Conservation (phyloP, 805 yeast species). For the Yarrowia keelungensis region DNA sequence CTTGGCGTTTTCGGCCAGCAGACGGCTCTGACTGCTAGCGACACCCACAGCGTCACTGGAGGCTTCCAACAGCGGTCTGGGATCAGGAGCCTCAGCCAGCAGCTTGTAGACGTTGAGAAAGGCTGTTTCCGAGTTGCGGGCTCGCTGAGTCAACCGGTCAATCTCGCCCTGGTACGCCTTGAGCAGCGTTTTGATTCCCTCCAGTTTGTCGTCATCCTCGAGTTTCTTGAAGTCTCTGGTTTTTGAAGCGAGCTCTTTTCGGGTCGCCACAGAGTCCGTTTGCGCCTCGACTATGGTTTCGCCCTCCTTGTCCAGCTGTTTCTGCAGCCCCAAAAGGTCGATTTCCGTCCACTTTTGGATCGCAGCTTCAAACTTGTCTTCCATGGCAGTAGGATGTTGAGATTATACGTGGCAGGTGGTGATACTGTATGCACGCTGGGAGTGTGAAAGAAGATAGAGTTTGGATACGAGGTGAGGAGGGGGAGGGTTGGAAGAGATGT, state of each 20-base stretch:
- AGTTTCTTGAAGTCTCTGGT: constrained; percentile 88
- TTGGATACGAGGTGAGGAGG: constrained; percentile 2
- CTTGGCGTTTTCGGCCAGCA: constrained; percentile 58
- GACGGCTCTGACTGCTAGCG: constrained; percentile 58
- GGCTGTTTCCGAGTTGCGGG: constrained; percentile 73
- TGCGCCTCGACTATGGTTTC: constrained; percentile 74
- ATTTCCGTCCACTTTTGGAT: constrained; percentile 77
- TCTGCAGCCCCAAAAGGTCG: constrained; percentile 73
- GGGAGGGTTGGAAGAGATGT: not conserved
- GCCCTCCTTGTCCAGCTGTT: constrained; percentile 75
- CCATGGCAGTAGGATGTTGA: not conserved
- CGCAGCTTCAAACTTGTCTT: constrained; percentile 59
- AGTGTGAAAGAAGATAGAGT: not conserved
- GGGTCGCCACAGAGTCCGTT: constrained; percentile 65
- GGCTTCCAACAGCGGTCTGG: constrained; percentile 76
- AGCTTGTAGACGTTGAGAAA: constrained; percentile 77
- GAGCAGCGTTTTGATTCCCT: constrained; percentile 69
- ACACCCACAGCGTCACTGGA: constrained; percentile 69
- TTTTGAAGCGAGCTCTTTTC: constrained; percentile 78
- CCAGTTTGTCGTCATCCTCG: constrained; percentile 64
- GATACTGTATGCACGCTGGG: constrained; percentile 1
- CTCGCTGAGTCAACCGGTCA: constrained; percentile 78
- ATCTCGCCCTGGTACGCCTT: constrained; percentile 85
- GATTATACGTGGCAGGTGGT: constrained; percentile 20
- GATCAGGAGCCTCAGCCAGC: constrained; percentile 92